Conservation (phyloP, 768 basidiomycete genomes). For the Boletus pseudo-olivaceus region DNA sequence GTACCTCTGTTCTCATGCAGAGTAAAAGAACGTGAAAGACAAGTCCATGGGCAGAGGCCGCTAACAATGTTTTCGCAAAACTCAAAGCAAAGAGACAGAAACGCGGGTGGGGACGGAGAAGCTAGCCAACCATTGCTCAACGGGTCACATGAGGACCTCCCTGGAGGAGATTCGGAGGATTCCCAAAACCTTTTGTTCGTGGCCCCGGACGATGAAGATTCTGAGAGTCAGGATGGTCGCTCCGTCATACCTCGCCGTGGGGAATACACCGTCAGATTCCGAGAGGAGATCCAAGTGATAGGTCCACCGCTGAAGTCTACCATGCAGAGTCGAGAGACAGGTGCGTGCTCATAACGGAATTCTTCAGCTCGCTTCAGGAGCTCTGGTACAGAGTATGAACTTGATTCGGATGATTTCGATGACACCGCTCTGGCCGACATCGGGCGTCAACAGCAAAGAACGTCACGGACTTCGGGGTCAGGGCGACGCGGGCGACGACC, state of each 20-base stretch:
- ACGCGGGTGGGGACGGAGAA: slow-evolving; percentile 32
- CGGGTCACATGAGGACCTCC: slow-evolving; percentile 39
- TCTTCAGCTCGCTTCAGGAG: slow-evolving; percentile 7
- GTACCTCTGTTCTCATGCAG: neutral
- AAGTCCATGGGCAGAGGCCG: slow-evolving; percentile 18
- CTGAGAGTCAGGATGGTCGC: slow-evolving; percentile 35
- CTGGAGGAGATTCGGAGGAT: slow-evolving; percentile 24
- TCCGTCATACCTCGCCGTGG: slow-evolving; percentile 35
- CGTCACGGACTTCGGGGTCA: slow-evolving; percentile 21
- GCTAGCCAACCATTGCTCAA: slow-evolving; percentile 58
- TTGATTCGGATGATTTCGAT: slow-evolving; percentile 80
- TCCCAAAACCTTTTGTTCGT: slow-evolving; percentile 45
- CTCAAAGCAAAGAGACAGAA: slow-evolving; percentile 29
- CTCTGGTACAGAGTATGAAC: slow-evolving; percentile 63
- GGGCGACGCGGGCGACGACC: slow-evolving; percentile 47
- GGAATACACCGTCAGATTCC: slow-evolving; percentile 56
- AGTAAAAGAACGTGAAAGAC: neutral
- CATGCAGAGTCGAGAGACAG: slow-evolving; percentile 71
- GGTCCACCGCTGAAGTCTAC: slow-evolving; percentile 70
- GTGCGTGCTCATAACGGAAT: slow-evolving; percentile 46
- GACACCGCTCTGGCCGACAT: slow-evolving; percentile 38
- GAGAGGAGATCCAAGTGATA: slow-evolving; percentile 67
- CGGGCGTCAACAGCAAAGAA: slow-evolving; percentile 27
- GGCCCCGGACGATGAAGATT: slow-evolving; percentile 53
- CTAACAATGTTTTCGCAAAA: slow-evolving; percentile 30